phyloP scores from a whole-genome alignment of 2,329 filamentous ascomycete species.

The Penicillium psychrosexuale region DNA sequence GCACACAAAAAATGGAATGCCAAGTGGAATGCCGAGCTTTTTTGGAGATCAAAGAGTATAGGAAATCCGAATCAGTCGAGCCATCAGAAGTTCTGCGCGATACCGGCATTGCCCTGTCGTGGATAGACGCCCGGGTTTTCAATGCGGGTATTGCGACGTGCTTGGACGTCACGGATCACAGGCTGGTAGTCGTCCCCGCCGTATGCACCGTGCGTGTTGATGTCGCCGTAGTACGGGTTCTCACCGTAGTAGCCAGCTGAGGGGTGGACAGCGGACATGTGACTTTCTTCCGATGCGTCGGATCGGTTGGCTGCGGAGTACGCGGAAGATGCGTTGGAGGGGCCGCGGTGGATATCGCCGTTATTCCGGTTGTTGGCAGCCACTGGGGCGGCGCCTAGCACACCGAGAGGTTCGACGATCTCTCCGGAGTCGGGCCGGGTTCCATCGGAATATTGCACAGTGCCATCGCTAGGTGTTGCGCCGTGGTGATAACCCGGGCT shows the following conservation, averaged over 20 bases:
- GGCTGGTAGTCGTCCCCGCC: constrained; percentile 63
- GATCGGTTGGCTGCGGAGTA: constrained; percentile 83
- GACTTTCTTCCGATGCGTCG: constrained; percentile 56
- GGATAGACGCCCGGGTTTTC: constrained; percentile 87
- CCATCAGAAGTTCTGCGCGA: constrained; percentile 86
- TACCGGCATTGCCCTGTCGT: constrained; percentile 84
- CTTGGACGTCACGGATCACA: constrained; percentile 88
- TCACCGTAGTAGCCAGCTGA: constrained; percentile 54
- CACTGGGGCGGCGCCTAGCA: constrained; percentile 66
- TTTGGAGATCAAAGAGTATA: constrained; percentile 6
- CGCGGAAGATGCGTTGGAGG: constrained; percentile 92
- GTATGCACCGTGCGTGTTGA: constrained; percentile 50
- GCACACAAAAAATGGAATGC: neutral
- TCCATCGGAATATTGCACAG: constrained; percentile 61
- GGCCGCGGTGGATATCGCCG: constrained; percentile 75
- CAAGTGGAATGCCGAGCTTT: constrained; percentile 15
- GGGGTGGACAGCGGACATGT: constrained; percentile 46
- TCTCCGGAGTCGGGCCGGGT: constrained; percentile 59
- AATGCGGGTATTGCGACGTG: constrained; percentile 88
- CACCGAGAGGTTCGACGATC: constrained; percentile 77
- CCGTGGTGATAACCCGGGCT: constrained; percentile 52
- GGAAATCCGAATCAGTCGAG: constrained; percentile 23
- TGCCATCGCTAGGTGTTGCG: constrained; percentile 63
- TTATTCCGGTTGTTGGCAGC: constrained; percentile 61
- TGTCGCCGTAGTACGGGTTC: constrained; percentile 54